These are phyloP conservation scores for Cruciata laevipes DNA, from an alignment of 257 asterid genomes.

Conservation along the genomic window DNA sequence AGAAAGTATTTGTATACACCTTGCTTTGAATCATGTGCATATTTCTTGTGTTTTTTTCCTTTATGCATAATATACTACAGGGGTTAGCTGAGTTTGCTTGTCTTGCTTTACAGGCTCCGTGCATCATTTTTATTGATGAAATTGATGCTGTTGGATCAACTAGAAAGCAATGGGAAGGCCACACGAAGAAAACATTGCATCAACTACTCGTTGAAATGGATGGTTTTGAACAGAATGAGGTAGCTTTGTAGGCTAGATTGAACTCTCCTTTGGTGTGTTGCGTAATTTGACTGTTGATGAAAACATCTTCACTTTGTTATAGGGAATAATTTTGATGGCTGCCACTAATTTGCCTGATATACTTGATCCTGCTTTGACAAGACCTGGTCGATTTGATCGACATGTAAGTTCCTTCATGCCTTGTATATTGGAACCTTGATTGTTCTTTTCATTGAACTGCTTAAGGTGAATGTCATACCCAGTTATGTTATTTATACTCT, in stretches of 20 bases:
- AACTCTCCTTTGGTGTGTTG: not conserved
- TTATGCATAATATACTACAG: conserved; percentile 1
- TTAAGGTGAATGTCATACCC: not conserved
- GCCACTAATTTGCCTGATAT: conserved; percentile 98
- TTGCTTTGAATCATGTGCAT: not conserved
- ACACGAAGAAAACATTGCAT: conserved; percentile 92
- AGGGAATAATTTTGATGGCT: conserved; percentile 96
- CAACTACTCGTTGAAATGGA: conserved; percentile 98
- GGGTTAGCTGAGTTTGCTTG: conserved; percentile 13
- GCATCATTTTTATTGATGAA: conserved; percentile 95
- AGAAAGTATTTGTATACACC: not conserved
- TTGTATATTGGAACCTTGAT: not conserved
- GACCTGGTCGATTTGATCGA: conserved; percentile 98
- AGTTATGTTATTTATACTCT: not conserved
- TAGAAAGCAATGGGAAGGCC: conserved; percentile 99
- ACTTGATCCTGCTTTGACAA: conserved; percentile 96
- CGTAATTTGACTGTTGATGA: conserved; percentile 1
- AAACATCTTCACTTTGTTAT: conserved; percentile 15
- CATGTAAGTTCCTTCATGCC: conserved; percentile 64
- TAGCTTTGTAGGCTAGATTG: conserved; percentile 16
- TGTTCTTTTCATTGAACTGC: not conserved
- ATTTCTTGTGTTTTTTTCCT: not conserved
- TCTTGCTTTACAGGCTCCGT: conserved; percentile 64
- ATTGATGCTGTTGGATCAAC: conserved; percentile 98
- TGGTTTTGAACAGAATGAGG: conserved; percentile 99